Conservation (phyloP, 495 filamentous ascomycete species). For the Lasiosphaeriaceae sp. region DNA sequence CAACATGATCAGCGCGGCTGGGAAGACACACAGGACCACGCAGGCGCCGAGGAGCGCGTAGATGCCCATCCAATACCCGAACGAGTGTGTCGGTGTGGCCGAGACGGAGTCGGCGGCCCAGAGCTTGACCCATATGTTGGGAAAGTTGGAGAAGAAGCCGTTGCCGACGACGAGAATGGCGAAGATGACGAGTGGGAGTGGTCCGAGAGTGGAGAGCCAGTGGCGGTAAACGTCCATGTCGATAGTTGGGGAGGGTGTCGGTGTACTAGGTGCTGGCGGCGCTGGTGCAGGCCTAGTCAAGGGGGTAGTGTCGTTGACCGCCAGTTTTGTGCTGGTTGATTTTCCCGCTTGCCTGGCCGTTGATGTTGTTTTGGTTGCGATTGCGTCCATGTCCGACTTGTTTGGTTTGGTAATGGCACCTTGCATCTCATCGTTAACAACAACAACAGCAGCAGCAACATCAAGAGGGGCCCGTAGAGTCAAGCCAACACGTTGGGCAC, state of each 20-base stretch:
- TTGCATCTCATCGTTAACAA: no score
- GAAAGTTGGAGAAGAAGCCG: conserved; percentile 35
- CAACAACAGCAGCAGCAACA: no score
- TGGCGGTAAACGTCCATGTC: conserved; percentile 30
- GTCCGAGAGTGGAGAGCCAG: conserved; percentile 38
- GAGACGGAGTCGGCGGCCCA: conserved; percentile 32
- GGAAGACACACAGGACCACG: conserved; percentile 1
- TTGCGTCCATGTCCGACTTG: no score
- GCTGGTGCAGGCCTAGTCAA: not conserved
- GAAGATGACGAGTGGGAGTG: conserved; percentile 2
- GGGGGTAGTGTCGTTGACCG: not conserved
- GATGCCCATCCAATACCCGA: conserved; percentile 49
- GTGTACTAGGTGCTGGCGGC: not conserved
- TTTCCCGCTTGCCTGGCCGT: no score
- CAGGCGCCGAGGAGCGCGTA: conserved; percentile 48
- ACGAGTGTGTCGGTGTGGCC: conserved; percentile 22
- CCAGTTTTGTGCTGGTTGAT: no score
- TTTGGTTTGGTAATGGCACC: no score
- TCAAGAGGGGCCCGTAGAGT: no score
- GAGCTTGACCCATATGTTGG: conserved; percentile 37
- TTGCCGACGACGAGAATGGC: conserved; percentile 22
- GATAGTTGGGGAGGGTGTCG: conserved; percentile 38
- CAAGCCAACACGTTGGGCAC: no score
- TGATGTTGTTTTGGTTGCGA: no score
- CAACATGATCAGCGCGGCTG: conserved; percentile 1